Conservation (phyloP, 139 green algal genomes). For the Asterochloris sp. region DNA sequence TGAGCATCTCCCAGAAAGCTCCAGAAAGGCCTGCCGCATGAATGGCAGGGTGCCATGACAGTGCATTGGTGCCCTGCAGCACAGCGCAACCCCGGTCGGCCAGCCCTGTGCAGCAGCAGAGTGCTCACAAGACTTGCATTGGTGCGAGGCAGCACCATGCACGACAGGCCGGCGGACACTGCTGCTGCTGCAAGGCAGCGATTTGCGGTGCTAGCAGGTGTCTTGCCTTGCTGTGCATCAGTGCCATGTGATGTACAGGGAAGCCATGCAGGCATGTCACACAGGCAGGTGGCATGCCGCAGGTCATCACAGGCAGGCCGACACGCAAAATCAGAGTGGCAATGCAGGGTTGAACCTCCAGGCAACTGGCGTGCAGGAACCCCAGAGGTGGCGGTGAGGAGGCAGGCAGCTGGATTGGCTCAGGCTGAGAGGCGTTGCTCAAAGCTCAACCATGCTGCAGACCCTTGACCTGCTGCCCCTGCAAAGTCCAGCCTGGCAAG, state of each 20-base stretch:
- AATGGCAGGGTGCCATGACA: not conserved
- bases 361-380: not conserved
- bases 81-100: no score
- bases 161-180: not conserved
- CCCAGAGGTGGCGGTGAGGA: not conserved
- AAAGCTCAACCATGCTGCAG: not conserved
- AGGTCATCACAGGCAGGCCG: not conserved
- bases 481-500: not conserved
- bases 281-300: no score
- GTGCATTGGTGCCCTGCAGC: not conserved
- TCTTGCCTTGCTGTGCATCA: no score
- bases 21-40: not conserved
- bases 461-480: not conserved
- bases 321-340: not conserved
- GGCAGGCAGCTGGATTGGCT: no score
- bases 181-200: no score
- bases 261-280: no score
- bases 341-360: not conserved
- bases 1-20: not conserved
- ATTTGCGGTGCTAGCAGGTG: no score
- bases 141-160: not conserved
- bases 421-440: no score
- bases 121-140: not conserved
- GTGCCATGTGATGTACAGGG: no score
- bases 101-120: not conserved